Percentiles rank a stretch among this genome's conserved stretches.
Evolutionary conservation across 192 early-diverging fungal species (phyloP).

Genomic region (Oehlia diaphana): DNA sequence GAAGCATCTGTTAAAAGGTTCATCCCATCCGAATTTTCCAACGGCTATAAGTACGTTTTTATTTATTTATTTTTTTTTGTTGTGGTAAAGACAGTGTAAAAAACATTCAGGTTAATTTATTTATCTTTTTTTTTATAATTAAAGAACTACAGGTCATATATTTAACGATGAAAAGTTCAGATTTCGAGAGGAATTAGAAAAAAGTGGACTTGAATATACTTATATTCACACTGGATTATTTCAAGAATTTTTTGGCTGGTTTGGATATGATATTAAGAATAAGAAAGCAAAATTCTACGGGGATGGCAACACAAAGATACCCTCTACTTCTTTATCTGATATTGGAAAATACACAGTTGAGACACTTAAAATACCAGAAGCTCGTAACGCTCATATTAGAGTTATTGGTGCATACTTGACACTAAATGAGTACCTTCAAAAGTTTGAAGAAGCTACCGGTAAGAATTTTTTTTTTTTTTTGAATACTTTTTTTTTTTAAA

Average conservation of each 20-base stretch:
- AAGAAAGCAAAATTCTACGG: background rate
- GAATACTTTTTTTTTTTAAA: too few species aligned
- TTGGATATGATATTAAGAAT: conserved; percentile 18
- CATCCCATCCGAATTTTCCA: too few species aligned
- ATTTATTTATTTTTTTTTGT: too few species aligned
- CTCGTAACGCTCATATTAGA: background rate
- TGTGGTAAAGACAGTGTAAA: too few species aligned
- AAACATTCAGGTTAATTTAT: too few species aligned
- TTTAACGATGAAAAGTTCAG: background rate
- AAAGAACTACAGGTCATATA: background rate
- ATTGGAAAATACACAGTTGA: background rate
- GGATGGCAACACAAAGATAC: background rate
- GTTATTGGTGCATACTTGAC: background rate
- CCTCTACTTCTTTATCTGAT: background rate
- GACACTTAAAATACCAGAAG: too few species aligned
- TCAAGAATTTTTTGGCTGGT: background rate
- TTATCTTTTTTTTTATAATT: background rate
- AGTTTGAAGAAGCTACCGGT: too few species aligned
- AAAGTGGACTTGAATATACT: conserved; percentile 23
- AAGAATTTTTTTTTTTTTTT: too few species aligned
- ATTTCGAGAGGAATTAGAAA: background rate
- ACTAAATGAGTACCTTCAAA: background rate
- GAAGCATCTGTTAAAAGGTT: too few species aligned
- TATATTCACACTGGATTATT: background rate
- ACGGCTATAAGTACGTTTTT: too few species aligned